Evolutionary conservation across 768 basidiomycete genomes (phyloP).

Genomic region (Astraeus odoratus): DNA sequence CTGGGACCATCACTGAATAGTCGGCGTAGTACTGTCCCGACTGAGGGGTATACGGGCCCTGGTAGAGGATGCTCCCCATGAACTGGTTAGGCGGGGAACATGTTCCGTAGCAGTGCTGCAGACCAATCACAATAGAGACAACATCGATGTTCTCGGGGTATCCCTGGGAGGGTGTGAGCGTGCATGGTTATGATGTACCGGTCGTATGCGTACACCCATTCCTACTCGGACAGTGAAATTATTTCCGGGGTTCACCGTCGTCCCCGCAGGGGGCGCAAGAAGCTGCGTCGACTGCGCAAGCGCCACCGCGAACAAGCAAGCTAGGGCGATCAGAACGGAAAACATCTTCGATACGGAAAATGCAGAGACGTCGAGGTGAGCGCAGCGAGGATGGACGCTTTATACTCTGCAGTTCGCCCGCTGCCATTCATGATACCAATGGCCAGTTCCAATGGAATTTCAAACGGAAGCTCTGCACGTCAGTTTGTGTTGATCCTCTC

Average conservation of each 20-base stretch:
- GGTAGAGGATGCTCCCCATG: constrained; percentile 29
- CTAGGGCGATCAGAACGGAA: constrained; percentile 13
- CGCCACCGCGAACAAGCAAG: constrained; percentile 7
- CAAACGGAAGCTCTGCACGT: no score
- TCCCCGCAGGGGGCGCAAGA: constrained; percentile 6
- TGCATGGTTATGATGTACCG: neutral
- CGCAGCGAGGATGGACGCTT: no score
- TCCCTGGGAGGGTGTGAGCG: constrained; percentile 5
- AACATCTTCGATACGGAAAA: constrained; percentile 11
- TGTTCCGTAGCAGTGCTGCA: constrained; percentile 17
- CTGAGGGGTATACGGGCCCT: constrained; percentile 26
- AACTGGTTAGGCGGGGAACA: constrained; percentile 19
- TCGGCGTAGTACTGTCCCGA: constrained; percentile 19
- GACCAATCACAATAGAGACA: constrained; percentile 27
- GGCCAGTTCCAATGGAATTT: no score
- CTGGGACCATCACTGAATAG: constrained; percentile 27
- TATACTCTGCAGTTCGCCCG: no score
- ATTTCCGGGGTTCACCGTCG: constrained; percentile 6
- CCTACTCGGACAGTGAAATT: constrained; percentile 10
- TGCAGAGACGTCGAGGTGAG: no score
- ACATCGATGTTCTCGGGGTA: constrained; percentile 19
- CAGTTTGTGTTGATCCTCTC: no score
- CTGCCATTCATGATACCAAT: no score
- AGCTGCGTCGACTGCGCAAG: constrained; percentile 12
- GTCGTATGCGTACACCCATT: constrained; percentile 9